Base-by-base conservation (phyloP, 768 basidiomycete genomes). In the Auricularia cornea region DNA sequence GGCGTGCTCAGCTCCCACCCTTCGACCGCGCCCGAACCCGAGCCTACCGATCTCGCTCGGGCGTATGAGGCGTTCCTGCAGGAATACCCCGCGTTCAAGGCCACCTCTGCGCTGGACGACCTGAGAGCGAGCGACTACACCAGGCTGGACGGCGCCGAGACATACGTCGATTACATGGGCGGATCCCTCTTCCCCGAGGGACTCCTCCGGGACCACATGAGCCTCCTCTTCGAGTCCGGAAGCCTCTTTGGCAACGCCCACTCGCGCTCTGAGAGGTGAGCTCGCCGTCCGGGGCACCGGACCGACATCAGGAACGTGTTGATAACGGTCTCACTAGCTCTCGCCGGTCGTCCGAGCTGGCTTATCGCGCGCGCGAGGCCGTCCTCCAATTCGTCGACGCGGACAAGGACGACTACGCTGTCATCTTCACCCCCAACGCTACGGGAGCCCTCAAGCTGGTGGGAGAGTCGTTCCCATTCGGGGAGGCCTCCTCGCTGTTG, bases 81-180 rank as follows among this genome's bases (percentile, higher is more conserved):
- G 60, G 59, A 68, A 44, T 74, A 73, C 67, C 79, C 77, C 72
- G 86, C 88, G 72, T 90, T 88, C 67, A 79, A 80, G 59, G 77
- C 77, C 18, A 89, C 88, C 6, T 87, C 87, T 84, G 86, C 86
- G 63, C 71, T 90, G 62, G 89, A 90, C 68, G 79, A 82, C 0
- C 79, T 90, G 18, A 83, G 88, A 59, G 77, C 80, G 66, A 84
- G 80, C 0, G 87, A 90, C 71, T 88, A 82, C 66, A 64, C 77
- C 3, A 76, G 88, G 60, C 77, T 89, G 51, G 83, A 86, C 65
- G 75, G 77, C 10, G 83, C 83, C 5, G 89, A 92, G 75, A 87
- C 86, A 10, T 92, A 92, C 64, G 86, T 91, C 65, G 91, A 93
- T 69, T 92, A 89, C 66, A 92, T 92, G 89, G 91, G 91, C 32